Percentiles rank a stretch among this genome's conserved stretches.
Conservation (phyloP, 441 rosid genomes). For the Adansonia madagascariensis region DNA sequence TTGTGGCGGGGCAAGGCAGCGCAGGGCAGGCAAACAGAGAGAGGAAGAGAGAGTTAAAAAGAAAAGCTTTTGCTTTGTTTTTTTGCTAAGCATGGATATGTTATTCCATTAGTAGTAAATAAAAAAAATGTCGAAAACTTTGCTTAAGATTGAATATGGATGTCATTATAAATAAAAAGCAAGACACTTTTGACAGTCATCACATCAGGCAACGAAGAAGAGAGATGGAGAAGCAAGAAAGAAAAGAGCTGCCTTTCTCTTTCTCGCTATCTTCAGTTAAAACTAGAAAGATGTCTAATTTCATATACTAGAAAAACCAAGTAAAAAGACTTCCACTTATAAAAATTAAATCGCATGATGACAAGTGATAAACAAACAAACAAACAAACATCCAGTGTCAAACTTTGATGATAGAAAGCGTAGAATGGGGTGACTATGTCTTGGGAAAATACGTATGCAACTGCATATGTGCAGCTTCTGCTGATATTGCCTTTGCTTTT, state of each 20-base stretch:
- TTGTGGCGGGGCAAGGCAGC: not conserved
- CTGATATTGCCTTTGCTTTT: not conserved
- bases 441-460: constrained; percentile 30
- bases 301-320: not conserved
- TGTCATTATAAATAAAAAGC: not conserved
- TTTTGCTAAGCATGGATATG: not conserved
- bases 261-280: constrained; percentile 36
- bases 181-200: not conserved
- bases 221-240: constrained; percentile 26
- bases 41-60: not conserved
- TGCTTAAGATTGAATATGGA: not conserved
- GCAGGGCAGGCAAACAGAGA: constrained; percentile 19
- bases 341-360: no score
- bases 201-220: not conserved
- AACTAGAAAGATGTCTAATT: constrained; percentile 1
- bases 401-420: not conserved
- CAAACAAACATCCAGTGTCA: no score
- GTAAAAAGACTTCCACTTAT: not conserved
- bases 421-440: not conserved
- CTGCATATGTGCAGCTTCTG: no score
- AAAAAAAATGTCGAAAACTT: not conserved
- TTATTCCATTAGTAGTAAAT: not conserved
- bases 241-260: constrained; percentile 37
- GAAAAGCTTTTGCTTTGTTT: constrained; percentile 12
- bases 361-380: no score